These are phyloP conservation scores for Hirsutella minnesotensis DNA, from an alignment of 2,329 filamentous ascomycete species.

Conservation along the genomic window DNA sequence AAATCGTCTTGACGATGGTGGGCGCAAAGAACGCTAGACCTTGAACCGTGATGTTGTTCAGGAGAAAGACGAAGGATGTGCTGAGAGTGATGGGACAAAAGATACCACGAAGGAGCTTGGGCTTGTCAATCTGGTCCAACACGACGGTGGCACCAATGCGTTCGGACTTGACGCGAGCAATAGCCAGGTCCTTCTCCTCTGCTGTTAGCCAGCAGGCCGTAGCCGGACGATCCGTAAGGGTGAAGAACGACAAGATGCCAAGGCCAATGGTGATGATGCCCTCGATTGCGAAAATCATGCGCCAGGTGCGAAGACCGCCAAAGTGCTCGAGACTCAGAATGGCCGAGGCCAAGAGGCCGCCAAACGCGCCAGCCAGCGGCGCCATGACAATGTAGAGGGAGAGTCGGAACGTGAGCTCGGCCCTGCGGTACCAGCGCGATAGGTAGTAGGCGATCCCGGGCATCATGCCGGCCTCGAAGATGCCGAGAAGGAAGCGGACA, in stretches of 20 bases:
- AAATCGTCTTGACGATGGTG: conserved; percentile 58
- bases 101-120: conserved; percentile 50
- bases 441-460: conserved; percentile 66
- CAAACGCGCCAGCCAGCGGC: conserved; percentile 59
- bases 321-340: conserved; percentile 51
- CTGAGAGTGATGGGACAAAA: conserved; percentile 48
- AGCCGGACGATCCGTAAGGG: conserved; percentile 56
- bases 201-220: conserved; percentile 54
- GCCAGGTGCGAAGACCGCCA: conserved; percentile 44
- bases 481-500: conserved; percentile 54
- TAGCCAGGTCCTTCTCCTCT: conserved; percentile 55
- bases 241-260: conserved; percentile 48
- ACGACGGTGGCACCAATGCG: conserved; percentile 50
- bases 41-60: conserved; percentile 61
- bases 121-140: conserved; percentile 48
- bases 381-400: conserved; percentile 61
- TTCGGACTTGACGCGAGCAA: conserved; percentile 57
- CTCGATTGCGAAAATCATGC: conserved; percentile 62
- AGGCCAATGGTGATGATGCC: conserved; percentile 46
- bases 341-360: conserved; percentile 51
- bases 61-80: conserved; percentile 46
- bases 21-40: conserved; percentile 59
- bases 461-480: conserved; percentile 64
- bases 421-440: conserved; percentile 58
- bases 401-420: conserved; percentile 55